phyloP scores from a whole-genome alignment of 2,329 filamentous ascomycete genomes.

The Cercospora berteroae region DNA sequence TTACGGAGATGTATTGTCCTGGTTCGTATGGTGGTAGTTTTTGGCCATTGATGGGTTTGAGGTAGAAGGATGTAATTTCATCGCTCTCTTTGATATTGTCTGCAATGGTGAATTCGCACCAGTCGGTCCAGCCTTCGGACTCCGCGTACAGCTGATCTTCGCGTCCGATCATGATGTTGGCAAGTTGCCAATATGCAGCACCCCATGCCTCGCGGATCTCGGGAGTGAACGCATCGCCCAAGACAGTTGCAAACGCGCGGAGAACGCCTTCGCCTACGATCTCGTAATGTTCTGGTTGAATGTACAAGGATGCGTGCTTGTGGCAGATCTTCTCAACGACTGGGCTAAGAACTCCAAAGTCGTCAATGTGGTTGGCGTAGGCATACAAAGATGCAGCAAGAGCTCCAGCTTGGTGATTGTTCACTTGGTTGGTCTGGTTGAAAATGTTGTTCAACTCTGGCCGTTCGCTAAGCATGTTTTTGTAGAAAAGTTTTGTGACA shows the following conservation, averaged over 20 bases:
- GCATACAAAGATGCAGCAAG: slow-evolving; percentile 67
- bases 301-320: slow-evolving; percentile 70
- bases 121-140: slow-evolving; percentile 63
- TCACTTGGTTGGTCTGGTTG: slow-evolving; percentile 68
- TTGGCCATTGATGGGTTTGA: slow-evolving; percentile 61
- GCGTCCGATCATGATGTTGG: slow-evolving; percentile 67
- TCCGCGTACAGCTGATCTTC: slow-evolving; percentile 63
- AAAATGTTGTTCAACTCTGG: slow-evolving; percentile 69
- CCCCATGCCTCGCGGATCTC: slow-evolving; percentile 67
- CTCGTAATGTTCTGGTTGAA: slow-evolving; percentile 66
- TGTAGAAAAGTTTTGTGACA: slow-evolving; percentile 72
- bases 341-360: slow-evolving; percentile 59
- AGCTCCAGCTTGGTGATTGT: slow-evolving; percentile 66
- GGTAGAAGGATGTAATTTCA: slow-evolving; percentile 69
- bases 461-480: slow-evolving; percentile 62
- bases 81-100: slow-evolving; percentile 65
- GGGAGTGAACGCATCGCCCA: slow-evolving; percentile 65
- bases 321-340: slow-evolving; percentile 68
- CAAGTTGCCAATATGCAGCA: slow-evolving; percentile 70
- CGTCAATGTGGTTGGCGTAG: slow-evolving; percentile 70
- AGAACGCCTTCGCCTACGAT: slow-evolving; percentile 70
- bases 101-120: slow-evolving; percentile 65
- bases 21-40: slow-evolving; percentile 64
- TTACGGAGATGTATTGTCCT: slow-evolving; percentile 70
- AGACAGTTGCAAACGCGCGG: slow-evolving; percentile 63